These are phyloP conservation scores for Phytophthora crassamura DNA, from an alignment of 352 stramenopile species.

Conservation along the genomic window DNA sequence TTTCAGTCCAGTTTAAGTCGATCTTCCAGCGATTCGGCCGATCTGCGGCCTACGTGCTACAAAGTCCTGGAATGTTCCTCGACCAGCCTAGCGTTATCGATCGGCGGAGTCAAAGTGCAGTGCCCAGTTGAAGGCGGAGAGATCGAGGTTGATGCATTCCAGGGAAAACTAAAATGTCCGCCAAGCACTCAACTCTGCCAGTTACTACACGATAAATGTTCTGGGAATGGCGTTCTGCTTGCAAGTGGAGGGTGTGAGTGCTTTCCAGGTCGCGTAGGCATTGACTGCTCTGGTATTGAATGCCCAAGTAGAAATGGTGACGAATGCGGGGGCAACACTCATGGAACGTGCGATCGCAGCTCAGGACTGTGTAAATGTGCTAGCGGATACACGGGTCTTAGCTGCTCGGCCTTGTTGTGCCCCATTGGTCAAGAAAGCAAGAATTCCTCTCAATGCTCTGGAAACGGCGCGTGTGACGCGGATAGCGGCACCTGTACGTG, in stretches of 20 bases:
- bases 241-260: slow-evolving; percentile 61
- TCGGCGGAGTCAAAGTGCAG: slow-evolving; percentile 58
- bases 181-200: slow-evolving; percentile 59
- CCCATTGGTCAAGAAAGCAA: slow-evolving; percentile 45
- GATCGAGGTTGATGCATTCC: slow-evolving; percentile 55
- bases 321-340: slow-evolving; percentile 48
- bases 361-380: slow-evolving; percentile 58
- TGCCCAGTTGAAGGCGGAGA: slow-evolving; percentile 69
- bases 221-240: slow-evolving; percentile 60
- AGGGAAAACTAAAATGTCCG: slow-evolving; percentile 61
- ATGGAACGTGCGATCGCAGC: slow-evolving; percentile 56
- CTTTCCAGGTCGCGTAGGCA: slow-evolving; percentile 55
- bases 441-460: slow-evolving; percentile 64
- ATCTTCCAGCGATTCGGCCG: slow-evolving; percentile 41
- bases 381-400: slow-evolving; percentile 58
- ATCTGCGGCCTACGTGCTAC: slow-evolving; percentile 61
- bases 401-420: slow-evolving; percentile 68
- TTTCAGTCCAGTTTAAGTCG: slow-evolving; percentile 76
- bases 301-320: slow-evolving; percentile 49
- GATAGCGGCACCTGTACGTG: slow-evolving; percentile 59
- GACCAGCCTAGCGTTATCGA: slow-evolving; percentile 47
- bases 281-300: slow-evolving; percentile 58
- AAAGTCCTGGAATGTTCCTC: slow-evolving; percentile 56
- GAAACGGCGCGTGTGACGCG: slow-evolving; percentile 64
- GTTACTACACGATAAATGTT: slow-evolving; percentile 75